Conservation (phyloP, 2,329 filamentous ascomycete species). For the Colletotrichum sp. region DNA sequence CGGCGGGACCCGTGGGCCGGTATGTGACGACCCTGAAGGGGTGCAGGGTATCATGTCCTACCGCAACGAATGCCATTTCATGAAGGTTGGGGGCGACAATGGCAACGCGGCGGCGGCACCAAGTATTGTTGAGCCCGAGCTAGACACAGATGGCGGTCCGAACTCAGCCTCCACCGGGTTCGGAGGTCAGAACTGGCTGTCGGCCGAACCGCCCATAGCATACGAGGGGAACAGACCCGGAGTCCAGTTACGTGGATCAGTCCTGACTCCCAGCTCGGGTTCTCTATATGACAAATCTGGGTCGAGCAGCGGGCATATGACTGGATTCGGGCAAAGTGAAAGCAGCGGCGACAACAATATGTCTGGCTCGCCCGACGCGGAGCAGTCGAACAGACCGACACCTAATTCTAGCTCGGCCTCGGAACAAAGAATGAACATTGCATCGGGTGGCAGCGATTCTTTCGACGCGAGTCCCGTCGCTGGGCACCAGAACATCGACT, state of each 20-base stretch:
- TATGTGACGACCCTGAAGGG: slow-evolving; percentile 36
- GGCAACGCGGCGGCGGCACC: slow-evolving; percentile 42
- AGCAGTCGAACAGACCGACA: slow-evolving; percentile 59
- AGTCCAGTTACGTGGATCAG: slow-evolving; percentile 17
- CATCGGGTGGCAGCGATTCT: slow-evolving; percentile 38
- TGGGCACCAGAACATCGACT: slow-evolving; percentile 45
- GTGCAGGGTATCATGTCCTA: slow-evolving; percentile 47
- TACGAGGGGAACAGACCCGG: slow-evolving; percentile 10
- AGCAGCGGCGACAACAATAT: slow-evolving; percentile 48
- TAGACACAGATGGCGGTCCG: slow-evolving; percentile 29
- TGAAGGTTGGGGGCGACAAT: slow-evolving; percentile 44
- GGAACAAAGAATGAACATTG: slow-evolving; percentile 37
- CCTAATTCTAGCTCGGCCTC: slow-evolving; percentile 62
- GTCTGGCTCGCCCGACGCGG: slow-evolving; percentile 54
- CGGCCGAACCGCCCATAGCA: slow-evolving; percentile 43
- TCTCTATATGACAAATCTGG: slow-evolving; percentile 36
- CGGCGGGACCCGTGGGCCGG: slow-evolving; percentile 23
- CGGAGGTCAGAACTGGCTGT: slow-evolving; percentile 40
- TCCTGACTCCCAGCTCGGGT: slow-evolving; percentile 18
- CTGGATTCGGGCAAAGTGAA: slow-evolving; percentile 46
- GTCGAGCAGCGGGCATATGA: slow-evolving; percentile 29
- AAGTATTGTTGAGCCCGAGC: slow-evolving; percentile 43
- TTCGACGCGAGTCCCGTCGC: slow-evolving; percentile 59
- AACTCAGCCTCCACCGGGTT: slow-evolving; percentile 29
- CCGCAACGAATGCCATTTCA: slow-evolving; percentile 48